Base-by-base conservation (phyloP, 352 stramenopile genomes). In the Globisporangium uncinulatum region DNA sequence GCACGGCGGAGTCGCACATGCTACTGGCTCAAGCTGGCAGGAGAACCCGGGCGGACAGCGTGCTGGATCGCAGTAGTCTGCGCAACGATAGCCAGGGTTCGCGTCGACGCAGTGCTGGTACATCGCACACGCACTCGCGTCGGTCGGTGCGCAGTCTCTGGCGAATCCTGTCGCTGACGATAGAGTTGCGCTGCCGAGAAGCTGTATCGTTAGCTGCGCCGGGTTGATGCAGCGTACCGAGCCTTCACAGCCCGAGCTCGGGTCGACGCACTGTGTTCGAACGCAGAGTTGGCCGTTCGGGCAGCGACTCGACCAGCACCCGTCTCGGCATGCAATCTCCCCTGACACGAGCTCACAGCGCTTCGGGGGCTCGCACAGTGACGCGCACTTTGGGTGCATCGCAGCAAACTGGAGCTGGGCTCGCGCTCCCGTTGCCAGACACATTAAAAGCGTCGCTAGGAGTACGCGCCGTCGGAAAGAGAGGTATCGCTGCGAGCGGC, bases 321-420 rank as follows among this genome's bases (percentile, higher is more conserved):
- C 47, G 29, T 52, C 47, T 20, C 47, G 47, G 13, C 47, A 52
- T 6, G 21, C 24, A 31, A 52, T 52, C 47, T 34, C 13, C 14
- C 47, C 47, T 0, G 47, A 41, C 47, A 52, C 20, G 29, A 36
- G 47, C 47, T 24, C 15, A 9, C 47, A 52, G 14, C 47, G 47
- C 47, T 52, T 52, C 24, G 47, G 47, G 13, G 47, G 29, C 29
- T 41, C 47, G 47, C 47, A 52, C 29, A 36, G 17, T 10, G 15
- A 13, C n/a, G 47, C 29, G 29, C 47, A 52, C 32, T n/a, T 34
- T 13, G 47, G 47, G 14, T 41, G 14, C 13, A 41, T 17, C 29
- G 47, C 47, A 14, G 47, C 29, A 34, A 52, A 52, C 47, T 52
- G 47, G 24, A 52, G 24, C 32, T 52, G 46, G 29, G 47, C 47